Conservation (phyloP, 345 rosid genomes). For the Citrus cavaleriei region DNA sequence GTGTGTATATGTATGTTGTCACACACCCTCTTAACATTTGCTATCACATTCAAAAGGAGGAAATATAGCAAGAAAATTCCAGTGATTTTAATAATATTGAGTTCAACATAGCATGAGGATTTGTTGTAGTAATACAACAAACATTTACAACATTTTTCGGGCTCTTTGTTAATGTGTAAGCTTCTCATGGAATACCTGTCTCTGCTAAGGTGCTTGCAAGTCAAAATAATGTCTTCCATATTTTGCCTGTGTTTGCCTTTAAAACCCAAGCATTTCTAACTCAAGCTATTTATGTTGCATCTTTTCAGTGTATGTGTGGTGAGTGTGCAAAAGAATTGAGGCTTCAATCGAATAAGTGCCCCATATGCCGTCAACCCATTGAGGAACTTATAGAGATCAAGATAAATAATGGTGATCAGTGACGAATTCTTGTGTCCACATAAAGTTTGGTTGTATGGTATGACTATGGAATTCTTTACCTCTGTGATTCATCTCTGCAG, state of each 20-base stretch:
- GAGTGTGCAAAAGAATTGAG: slow-evolving; percentile 78
- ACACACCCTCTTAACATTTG: not conserved
- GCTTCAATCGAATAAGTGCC: slow-evolving; percentile 82
- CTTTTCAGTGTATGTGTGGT: slow-evolving; percentile 72
- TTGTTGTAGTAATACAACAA: not conserved
- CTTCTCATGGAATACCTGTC: not conserved
- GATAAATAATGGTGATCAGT: slow-evolving; percentile 41
- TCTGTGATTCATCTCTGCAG: not conserved
- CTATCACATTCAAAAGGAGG: not conserved
- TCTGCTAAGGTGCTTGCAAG: not conserved
- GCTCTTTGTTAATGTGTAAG: not conserved
- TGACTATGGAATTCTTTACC: slow-evolving; percentile 5
- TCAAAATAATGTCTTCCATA: not conserved
- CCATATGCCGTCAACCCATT: slow-evolving; percentile 86
- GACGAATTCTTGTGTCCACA: slow-evolving; percentile 27
- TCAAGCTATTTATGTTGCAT: slow-evolving; percentile 14
- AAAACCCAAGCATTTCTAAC: not conserved
- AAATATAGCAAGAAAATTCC: not conserved
- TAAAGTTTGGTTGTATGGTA: slow-evolving; percentile 27
- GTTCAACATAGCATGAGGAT: not conserved
- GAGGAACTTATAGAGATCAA: slow-evolving; percentile 78
- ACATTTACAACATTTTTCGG: not conserved
- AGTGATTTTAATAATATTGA: not conserved
- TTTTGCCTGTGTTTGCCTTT: not conserved
- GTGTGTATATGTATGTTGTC: not conserved